Evolutionary conservation across 2,329 filamentous ascomycete genomes (phyloP), one percentile per base, ranked within the genome.

Genomic region (Fusarium xyrophilum): DNA sequence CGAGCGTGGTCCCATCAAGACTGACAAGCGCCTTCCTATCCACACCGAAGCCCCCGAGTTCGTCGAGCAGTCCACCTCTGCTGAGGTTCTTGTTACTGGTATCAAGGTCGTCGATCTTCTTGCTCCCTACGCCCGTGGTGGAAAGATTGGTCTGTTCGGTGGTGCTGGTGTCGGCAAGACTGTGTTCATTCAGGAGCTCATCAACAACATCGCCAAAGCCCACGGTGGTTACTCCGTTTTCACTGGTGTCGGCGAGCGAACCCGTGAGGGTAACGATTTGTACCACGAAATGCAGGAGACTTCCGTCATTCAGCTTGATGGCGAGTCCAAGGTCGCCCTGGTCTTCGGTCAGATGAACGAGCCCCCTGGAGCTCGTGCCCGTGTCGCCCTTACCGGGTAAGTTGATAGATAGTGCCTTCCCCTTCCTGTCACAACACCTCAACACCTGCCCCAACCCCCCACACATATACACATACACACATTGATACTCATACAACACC

Each of bases 271-370:
- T 89, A 99, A 99, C 90, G 96, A 99, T 91, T 85, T 99, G 88
- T 99, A 99, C 91, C 95, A 99, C 87, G 96, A 99, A 90, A 99
- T 99, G 96, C 96, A 98, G 88, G 95, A 99, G 87, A 99, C 96
- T 76, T 93, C 92, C 80, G 96, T 99, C 89, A 99, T 99, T 85
- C 90, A 99, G 85, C 93, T 99, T 75, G 96, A 99, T 74, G 96
- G 96, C 84, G 95, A 97, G 79, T 98, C 96, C 83, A 99, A 99
- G 91, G 96, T 98, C 87, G 93, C 96, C 72, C 87, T 99, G 76
- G 96, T 99, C 76, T 99, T 99, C 86, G 96, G 96, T 89, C 96
- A 99, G 89, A 99, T 99, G 96, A 99, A 99, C 90, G 96, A 99
- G 88, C 96, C 96, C 82, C 96, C 96, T 72, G 96, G 96, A 89